Evolutionary conservation across 805 yeast genomes (phyloP).

Genomic region (Candida wancherniae): DNA sequence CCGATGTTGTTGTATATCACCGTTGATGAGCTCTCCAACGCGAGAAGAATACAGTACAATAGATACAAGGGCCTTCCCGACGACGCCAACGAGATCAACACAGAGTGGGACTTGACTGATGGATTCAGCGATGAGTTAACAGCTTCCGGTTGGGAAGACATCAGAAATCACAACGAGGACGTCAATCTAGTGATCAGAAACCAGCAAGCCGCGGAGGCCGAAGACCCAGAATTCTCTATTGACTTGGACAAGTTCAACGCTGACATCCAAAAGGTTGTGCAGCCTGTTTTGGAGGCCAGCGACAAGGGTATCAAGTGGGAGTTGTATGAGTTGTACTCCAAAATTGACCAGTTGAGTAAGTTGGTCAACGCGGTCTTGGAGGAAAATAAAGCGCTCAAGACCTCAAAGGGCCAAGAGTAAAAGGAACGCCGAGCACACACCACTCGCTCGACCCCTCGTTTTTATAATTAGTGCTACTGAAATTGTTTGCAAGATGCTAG

Average conservation of each 20-base stretch:
- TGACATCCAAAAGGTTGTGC: slow-evolving; percentile 46
- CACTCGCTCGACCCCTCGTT: too few relatives aligned
- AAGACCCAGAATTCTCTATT: slow-evolving; percentile 65
- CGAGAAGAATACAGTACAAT: slow-evolving; percentile 69
- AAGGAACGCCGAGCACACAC: too few relatives aligned
- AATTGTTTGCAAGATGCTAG: too few relatives aligned
- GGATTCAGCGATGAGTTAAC: slow-evolving; percentile 49
- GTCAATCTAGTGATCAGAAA: slow-evolving; percentile 33
- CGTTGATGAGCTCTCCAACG: slow-evolving; percentile 57
- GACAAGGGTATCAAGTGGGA: slow-evolving; percentile 61
- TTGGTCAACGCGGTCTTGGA: slow-evolving; percentile 36
- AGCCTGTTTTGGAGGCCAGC: slow-evolving; percentile 56
- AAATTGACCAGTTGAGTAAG: slow-evolving; percentile 43
- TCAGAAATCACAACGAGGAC: slow-evolving; percentile 37
- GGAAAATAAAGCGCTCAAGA: slow-evolving; percentile 27
- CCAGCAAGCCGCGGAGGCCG: slow-evolving; percentile 60
- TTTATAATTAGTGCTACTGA: too few relatives aligned
- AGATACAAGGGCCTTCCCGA: slow-evolving; percentile 59
- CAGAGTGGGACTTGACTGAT: slow-evolving; percentile 80
- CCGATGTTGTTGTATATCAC: slow-evolving; percentile 64
- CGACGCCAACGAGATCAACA: slow-evolving; percentile 73
- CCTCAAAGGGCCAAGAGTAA: too few relatives aligned
- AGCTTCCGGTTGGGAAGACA: slow-evolving; percentile 30
- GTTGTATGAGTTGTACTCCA: slow-evolving; percentile 48
- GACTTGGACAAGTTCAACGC: slow-evolving; percentile 46